These are phyloP conservation scores for Galerina sulciceps DNA, from an alignment of 768 basidiomycete species.

Conservation along the genomic window DNA sequence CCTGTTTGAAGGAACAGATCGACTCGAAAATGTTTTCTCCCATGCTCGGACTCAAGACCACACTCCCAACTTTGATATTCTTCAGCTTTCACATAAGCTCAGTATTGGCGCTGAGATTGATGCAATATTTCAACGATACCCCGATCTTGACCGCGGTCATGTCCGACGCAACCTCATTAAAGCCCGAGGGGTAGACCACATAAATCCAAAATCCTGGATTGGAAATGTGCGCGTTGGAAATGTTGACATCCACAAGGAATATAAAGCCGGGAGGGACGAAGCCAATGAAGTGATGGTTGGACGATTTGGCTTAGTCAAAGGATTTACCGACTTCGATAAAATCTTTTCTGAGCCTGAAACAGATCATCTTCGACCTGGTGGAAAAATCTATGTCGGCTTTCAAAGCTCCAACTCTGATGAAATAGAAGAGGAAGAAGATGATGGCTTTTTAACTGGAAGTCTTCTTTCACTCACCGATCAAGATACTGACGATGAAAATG, in stretches of 20 bases:
- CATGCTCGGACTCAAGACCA: slow-evolving; percentile 20
- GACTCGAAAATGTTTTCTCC: slow-evolving; percentile 32
- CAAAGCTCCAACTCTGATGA: not conserved
- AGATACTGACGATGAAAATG: not conserved
- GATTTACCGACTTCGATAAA: not conserved
- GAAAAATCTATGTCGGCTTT: slow-evolving; percentile 9
- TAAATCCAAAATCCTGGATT: slow-evolving; percentile 26
- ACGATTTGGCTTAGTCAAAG: not conserved
- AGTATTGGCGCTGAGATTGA: slow-evolving; percentile 21
- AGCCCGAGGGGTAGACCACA: slow-evolving; percentile 19
- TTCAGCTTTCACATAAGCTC: slow-evolving; percentile 20
- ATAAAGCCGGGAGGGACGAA: not conserved
- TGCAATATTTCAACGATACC: slow-evolving; percentile 14
- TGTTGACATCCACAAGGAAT: slow-evolving; percentile 12
- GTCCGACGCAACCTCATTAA: slow-evolving; percentile 5
- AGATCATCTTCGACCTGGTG: slow-evolving; percentile 18
- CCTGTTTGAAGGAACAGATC: slow-evolving; percentile 35
- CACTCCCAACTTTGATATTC: slow-evolving; percentile 17
- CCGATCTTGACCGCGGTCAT: slow-evolving; percentile 18
- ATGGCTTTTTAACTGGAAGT: not conserved
- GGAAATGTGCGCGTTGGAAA: slow-evolving; percentile 20
- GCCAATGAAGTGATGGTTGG: slow-evolving; percentile 8
- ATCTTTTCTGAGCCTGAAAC: slow-evolving; percentile 6
- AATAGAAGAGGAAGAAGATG: not conserved
- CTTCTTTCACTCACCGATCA: not conserved